phyloP scores from a whole-genome alignment of 2,329 filamentous ascomycete species.

The Harringtonia lauricola region DNA sequence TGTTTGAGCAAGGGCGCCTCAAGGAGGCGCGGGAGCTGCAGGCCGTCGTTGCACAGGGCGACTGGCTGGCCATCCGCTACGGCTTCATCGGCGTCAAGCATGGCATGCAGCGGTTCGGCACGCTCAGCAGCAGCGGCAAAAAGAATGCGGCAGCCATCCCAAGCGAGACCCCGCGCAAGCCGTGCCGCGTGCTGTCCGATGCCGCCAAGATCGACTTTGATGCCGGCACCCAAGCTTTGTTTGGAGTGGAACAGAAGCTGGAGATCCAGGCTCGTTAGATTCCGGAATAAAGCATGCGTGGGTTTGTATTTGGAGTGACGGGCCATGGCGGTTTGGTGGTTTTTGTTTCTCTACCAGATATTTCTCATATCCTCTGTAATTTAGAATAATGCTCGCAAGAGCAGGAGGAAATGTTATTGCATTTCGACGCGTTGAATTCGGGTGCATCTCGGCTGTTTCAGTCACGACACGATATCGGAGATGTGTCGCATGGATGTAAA shows the following conservation, averaged over 20 bases:
- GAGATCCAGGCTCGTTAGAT: no score
- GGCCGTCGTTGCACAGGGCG: constrained; percentile 29
- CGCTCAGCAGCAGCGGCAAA: background rate
- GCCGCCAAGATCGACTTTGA: constrained; percentile 7
- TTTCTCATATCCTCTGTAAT: no score
- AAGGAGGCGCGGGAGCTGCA: constrained; percentile 51
- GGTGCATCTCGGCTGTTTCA: no score
- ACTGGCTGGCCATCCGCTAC: constrained; percentile 36
- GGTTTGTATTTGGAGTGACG: no score
- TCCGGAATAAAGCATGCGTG: no score
- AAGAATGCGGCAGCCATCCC: background rate
- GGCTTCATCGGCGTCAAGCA: constrained; percentile 38
- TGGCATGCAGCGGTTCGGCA: constrained; percentile 20
- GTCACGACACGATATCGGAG: no score
- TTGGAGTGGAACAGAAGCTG: background rate
- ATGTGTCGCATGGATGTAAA: no score
- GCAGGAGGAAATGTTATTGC: no score
- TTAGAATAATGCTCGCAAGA: no score
- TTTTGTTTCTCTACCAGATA: no score
- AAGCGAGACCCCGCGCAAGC: constrained; percentile 2
- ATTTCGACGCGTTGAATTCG: no score
- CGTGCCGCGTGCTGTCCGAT: constrained; percentile 2
- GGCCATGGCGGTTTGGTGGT: no score
- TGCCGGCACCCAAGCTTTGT: constrained; percentile 2
- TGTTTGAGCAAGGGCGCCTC: constrained; percentile 46